Evolutionary conservation across 192 early-diverging fungal genomes (phyloP), one percentile per base, ranked within the genome.

Genomic region (Backusella australiensis): DNA sequence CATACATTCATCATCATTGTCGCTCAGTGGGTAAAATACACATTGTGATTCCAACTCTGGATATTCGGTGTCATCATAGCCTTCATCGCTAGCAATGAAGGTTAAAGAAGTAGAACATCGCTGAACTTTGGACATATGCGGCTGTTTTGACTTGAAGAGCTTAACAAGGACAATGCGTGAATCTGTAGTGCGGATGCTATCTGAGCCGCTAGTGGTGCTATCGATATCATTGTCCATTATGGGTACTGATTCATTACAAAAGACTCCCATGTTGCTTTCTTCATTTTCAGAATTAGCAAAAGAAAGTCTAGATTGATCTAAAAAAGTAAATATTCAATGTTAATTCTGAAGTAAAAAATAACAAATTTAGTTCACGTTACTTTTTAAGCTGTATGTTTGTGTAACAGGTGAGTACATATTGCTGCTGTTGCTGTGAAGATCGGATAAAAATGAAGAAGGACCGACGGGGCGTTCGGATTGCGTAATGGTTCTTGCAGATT

Each of bases 361-460:
- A 70, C 38, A 70, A 70, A 39, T 23, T 12, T 70, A 70, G 36
- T 19, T 49, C 23, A 49, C 26, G 17, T 71, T 71, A 69, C 68
- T 35, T 69, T 69, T 69, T 35, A 39, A 49, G 3, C 17, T 21
- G 21, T 44, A 44, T 49, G 70, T 7, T 34, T 46, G 70, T 49
- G 44, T 71, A 46, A 71, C 42, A 8, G 21, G 26, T 26, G 56
- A 63, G 56, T 63, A 63, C 56, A 63, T 63, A 63, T 63, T 63
- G 56, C 29, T 63, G 56, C 23, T 63, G 56, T 68, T 36, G 35
- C 35, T 68, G 53, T 38, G 39, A 21, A 42, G 21, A 32, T 52
- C 32, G 23, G 78, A 75, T 34, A 79, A 63, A 56, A 79, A 79
- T 11, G 73, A 79, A 41, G 67, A 73, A 34, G 78, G 78, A n/a